Percentiles rank a stretch among this genome's conserved stretches.
Evolutionary conservation across 306 rosid genomes (phyloP).

Genomic region (Phaseolus lunatus): DNA sequence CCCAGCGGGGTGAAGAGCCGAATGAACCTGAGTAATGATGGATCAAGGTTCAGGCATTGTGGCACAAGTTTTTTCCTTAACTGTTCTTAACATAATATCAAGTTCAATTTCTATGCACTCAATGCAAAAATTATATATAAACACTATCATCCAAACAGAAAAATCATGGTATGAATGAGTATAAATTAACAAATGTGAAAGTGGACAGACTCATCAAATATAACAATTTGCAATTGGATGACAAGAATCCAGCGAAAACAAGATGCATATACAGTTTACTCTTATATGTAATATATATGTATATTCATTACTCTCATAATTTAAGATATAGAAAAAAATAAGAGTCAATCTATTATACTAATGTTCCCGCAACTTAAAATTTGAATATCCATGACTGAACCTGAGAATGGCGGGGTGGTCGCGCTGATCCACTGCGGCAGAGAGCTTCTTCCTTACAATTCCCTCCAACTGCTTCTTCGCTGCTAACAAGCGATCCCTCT

Average conservation of each 20-base stretch:
- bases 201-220: neutral
- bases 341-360: neutral
- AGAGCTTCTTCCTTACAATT: conserved; percentile 78
- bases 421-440: conserved; percentile 77
- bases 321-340: neutral
- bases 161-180: neutral
- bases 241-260: neutral
- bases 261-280: neutral
- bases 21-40: conserved; percentile 54
- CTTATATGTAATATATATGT: neutral
- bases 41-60: neutral
- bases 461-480: conserved; percentile 78
- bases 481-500: conserved; percentile 69
- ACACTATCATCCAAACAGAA: neutral
- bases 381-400: neutral
- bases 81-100: neutral
- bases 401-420: conserved; percentile 66
- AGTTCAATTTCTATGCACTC: neutral
- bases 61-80: neutral
- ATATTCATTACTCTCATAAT: neutral
- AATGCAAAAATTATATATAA: neutral
- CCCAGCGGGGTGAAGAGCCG: conserved; percentile 75
- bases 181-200: neutral
- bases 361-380: neutral
- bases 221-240: neutral